Evolutionary conservation across 2,329 filamentous ascomycete species (phyloP).

Genomic region (Penicillium sp.): DNA sequence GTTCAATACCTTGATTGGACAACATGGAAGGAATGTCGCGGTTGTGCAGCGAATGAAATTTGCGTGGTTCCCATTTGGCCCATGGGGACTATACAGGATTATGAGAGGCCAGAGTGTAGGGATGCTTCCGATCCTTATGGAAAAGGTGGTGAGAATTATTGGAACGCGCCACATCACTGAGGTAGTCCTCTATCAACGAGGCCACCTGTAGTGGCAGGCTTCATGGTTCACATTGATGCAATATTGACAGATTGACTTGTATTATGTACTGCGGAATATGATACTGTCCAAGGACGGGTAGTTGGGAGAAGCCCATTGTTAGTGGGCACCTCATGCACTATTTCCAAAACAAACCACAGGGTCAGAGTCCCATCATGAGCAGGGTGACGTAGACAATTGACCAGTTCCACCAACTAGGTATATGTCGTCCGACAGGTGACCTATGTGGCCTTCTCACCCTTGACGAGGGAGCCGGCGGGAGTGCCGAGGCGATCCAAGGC

Average conservation of each 20-base stretch:
- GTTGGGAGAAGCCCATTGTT: background rate
- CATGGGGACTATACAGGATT: constrained; percentile 53
- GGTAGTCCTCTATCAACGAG: no score
- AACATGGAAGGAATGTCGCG: constrained; percentile 55
- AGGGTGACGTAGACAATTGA: background rate
- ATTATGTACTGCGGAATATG: background rate
- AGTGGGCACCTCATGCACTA: background rate
- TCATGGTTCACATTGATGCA: no score
- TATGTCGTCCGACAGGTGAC: constrained; percentile 16
- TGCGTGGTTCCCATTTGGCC: constrained; percentile 65
- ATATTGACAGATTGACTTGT: no score
- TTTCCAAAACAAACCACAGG: background rate
- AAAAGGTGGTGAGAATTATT: constrained; percentile 27
- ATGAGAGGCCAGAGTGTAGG: constrained; percentile 48
- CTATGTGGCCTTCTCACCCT: constrained; percentile 13
- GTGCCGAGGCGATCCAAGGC: constrained; percentile 16
- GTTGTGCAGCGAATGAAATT: constrained; percentile 53
- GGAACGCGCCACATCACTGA: constrained; percentile 22
- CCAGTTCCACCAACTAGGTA: constrained; percentile 13
- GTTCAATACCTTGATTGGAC: constrained; percentile 56
- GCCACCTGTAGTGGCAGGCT: no score
- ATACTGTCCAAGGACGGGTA: background rate
- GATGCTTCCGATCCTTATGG: constrained; percentile 26
- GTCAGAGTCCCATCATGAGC: background rate
- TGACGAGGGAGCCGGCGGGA: constrained; percentile 17